phyloP scores from a whole-genome alignment of 2,329 filamentous ascomycete genomes.

The Plectosphaerella sp. region DNA sequence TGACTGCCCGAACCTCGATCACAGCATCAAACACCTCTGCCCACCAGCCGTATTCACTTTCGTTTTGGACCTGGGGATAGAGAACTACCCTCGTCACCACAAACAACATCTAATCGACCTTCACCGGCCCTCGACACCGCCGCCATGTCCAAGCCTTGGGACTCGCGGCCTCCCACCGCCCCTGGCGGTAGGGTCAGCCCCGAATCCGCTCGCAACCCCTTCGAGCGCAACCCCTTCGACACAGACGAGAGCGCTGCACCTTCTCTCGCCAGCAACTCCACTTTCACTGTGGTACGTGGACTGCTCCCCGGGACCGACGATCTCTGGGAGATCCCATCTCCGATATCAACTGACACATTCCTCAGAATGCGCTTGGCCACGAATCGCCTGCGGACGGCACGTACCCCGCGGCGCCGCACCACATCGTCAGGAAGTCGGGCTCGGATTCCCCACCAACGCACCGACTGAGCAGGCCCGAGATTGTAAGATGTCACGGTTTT shows the following conservation, averaged over 20 bases:
- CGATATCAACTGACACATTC: neutral
- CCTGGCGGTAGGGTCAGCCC: constrained; percentile 6
- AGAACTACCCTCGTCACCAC: no score
- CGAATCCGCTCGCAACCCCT: constrained; percentile 7
- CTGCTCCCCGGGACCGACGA: neutral
- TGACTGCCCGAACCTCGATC: no score
- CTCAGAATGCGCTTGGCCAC: constrained; percentile 7
- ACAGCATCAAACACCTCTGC: no score
- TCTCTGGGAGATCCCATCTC: neutral
- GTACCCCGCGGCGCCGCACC: neutral
- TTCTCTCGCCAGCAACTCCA: constrained; percentile 11
- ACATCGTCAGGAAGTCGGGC: constrained; percentile 1
- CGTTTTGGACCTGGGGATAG: no score
- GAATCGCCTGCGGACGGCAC: neutral
- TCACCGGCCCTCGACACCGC: neutral
- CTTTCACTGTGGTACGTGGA: constrained; percentile 12
- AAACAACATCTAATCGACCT: no score
- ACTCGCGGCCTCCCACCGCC: constrained; percentile 1
- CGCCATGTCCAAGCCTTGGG: constrained; percentile 10
- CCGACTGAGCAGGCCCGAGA: constrained; percentile 10
- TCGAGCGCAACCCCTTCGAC: constrained; percentile 12
- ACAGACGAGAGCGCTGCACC: constrained; percentile 10
- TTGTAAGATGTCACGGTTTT: constrained; percentile 2
- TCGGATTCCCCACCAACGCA: constrained; percentile 5
- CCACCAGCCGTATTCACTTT: no score